phyloP scores from a whole-genome alignment of 192 early-diverging fungal genomes.

The Radiomyces spectabilis region DNA sequence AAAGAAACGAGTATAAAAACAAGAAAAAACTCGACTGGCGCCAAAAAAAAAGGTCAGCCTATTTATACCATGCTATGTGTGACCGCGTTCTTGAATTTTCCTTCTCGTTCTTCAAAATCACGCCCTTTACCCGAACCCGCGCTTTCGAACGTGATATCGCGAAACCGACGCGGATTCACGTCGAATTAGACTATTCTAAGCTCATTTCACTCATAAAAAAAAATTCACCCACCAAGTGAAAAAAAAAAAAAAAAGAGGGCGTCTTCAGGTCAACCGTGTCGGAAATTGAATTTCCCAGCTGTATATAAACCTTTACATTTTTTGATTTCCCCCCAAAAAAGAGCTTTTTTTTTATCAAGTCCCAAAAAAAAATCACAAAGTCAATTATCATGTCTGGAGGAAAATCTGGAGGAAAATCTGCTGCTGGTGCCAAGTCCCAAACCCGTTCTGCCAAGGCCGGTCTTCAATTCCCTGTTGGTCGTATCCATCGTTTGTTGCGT shows the following conservation, averaged over 20 bases:
- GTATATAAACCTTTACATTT: no score
- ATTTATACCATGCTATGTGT: background rate
- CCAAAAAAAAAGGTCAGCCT: background rate
- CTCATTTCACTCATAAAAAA: background rate
- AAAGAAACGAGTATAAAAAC: background rate
- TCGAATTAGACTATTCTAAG: background rate
- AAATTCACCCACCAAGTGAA: no score
- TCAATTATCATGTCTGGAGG: slow-evolving; percentile 42
- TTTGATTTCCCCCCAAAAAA: no score
- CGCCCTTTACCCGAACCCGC: no score
- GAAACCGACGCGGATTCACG: slow-evolving; percentile 10
- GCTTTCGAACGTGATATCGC: slow-evolving; percentile 2
- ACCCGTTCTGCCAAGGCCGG: slow-evolving; percentile 82
- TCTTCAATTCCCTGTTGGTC: slow-evolving; percentile 95
- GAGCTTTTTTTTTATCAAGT: slow-evolving; percentile 9
- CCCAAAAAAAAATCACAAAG: no score
- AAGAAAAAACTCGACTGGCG: background rate
- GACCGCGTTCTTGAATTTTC: background rate
- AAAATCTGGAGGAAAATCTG: slow-evolving; percentile 43
- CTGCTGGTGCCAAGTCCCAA: slow-evolving; percentile 50
- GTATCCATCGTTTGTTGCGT: slow-evolving; percentile 92
- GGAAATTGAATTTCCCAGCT: no score
- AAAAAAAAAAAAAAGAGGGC: slow-evolving; percentile 5
- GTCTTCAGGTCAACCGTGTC: no score
- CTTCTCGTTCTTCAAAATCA: no score